Evolutionary conservation across 1,284 basidiomycete genomes (phyloP).

Genomic region (Irpex sp.): DNA sequence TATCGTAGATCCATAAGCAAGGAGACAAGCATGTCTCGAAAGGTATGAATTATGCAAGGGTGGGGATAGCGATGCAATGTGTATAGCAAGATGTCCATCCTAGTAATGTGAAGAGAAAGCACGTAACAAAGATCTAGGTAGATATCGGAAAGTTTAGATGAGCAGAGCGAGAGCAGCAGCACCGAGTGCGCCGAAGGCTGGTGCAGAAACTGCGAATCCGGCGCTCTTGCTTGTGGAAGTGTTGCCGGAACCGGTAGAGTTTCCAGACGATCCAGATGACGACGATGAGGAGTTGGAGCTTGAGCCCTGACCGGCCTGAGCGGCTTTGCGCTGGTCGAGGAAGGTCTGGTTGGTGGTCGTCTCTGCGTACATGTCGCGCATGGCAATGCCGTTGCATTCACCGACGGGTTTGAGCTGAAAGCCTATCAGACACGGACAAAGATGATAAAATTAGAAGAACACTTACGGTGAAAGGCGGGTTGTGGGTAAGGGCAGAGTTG

Average conservation of each 20-base stretch:
- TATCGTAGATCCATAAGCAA: background rate
- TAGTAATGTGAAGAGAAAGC: background rate
- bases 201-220: background rate
- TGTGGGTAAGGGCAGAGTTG: constrained; percentile 59
- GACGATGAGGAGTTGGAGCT: background rate
- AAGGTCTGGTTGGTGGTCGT: constrained; percentile 59
- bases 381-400: constrained; percentile 51
- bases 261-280: background rate
- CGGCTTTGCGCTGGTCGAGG: constrained; percentile 34
- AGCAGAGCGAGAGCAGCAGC: constrained; percentile 5
- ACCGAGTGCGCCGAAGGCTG: constrained; percentile 4
- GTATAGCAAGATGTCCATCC: background rate
- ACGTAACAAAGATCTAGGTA: background rate
- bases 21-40: background rate
- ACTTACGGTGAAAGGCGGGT: constrained; percentile 59
- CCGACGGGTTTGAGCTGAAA: constrained; percentile 64
- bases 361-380: constrained; percentile 60
- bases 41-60: background rate
- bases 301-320: background rate
- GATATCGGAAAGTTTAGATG: constrained; percentile 1
- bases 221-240: constrained; percentile 6
- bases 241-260: background rate
- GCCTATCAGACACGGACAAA: background rate
- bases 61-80: background rate
- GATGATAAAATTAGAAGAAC: background rate